Conservation (phyloP, 1,284 basidiomycete genomes). For the Sphagnurus paluster region DNA sequence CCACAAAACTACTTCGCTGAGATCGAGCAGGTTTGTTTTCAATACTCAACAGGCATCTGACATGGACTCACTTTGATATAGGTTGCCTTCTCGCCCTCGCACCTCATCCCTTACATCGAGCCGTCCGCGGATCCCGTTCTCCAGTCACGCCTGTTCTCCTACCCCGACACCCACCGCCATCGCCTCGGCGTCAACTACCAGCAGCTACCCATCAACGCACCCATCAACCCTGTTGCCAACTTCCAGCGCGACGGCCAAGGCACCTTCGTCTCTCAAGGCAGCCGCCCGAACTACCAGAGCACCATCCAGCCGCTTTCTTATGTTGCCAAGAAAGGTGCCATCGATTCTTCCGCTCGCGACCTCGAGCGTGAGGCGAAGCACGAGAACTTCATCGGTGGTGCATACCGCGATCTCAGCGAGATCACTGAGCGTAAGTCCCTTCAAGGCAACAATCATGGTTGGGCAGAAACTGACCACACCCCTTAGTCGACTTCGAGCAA, state of each 20-base stretch:
- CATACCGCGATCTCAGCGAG: constrained; percentile 73
- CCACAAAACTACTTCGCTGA: constrained; percentile 86
- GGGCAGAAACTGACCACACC: constrained; percentile 6
- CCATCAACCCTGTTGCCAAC: constrained; percentile 73
- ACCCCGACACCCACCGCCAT: constrained; percentile 93
- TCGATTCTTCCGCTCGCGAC: constrained; percentile 40
- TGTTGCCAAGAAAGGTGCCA: constrained; percentile 35
- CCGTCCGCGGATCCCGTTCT: constrained; percentile 88
- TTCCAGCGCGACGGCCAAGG: constrained; percentile 83
- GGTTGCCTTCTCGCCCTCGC: constrained; percentile 84
- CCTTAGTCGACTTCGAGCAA: constrained; percentile 86
- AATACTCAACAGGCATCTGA: too few relatives aligned
- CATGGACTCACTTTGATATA: constrained; percentile 24
- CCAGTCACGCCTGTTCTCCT: constrained; percentile 92
- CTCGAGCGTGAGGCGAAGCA: constrained; percentile 50
- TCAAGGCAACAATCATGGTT: not conserved
- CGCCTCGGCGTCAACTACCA: constrained; percentile 85
- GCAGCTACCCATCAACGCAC: constrained; percentile 89
- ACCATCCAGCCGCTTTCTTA: constrained; percentile 65
- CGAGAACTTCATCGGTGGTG: constrained; percentile 75
- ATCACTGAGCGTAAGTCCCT: constrained; percentile 72
- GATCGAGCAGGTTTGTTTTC: constrained; percentile 67
- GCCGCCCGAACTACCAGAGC: constrained; percentile 85
- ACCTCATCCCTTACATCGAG: constrained; percentile 86
- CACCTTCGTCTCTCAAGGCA: constrained; percentile 78